These are phyloP conservation scores for Sanghuangporus weigelae DNA, from an alignment of 1,284 basidiomycete genomes.

Conservation along the genomic window DNA sequence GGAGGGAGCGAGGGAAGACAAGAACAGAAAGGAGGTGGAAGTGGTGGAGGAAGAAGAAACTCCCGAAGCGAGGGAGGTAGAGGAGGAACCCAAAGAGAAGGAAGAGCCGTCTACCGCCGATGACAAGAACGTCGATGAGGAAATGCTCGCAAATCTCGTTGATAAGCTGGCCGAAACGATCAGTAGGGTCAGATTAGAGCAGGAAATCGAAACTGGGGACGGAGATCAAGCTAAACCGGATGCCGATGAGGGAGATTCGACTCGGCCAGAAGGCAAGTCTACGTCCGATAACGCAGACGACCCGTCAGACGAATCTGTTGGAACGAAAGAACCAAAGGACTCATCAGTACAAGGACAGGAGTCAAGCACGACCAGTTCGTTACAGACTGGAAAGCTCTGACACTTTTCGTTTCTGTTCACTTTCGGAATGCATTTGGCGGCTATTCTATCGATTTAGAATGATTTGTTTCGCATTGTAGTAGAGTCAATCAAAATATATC, in stretches of 20 bases:
- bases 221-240: not conserved
- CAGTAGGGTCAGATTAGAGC: not conserved
- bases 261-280: not conserved
- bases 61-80: slow-evolving; percentile 20
- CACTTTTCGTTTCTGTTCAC: too few relatives aligned
- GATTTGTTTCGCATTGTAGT: too few relatives aligned
- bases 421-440: too few relatives aligned
- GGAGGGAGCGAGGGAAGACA: slow-evolving; percentile 22
- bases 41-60: slow-evolving; percentile 7
- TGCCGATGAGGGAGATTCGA: not conserved
- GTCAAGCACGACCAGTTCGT: not conserved
- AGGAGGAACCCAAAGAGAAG: slow-evolving; percentile 18
- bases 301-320: not conserved
- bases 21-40: slow-evolving; percentile 15
- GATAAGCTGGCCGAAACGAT: slow-evolving; percentile 10
- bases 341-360: not conserved
- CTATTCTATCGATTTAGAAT: too few relatives aligned
- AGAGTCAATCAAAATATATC: too few relatives aligned
- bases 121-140: slow-evolving; percentile 21
- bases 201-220: not conserved
- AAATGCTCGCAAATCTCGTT: slow-evolving; percentile 12
- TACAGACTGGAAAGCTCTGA: not conserved
- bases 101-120: slow-evolving; percentile 11
- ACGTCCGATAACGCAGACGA: not conserved
- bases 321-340: not conserved